Evolutionary conservation across 108 stramenopile genomes (phyloP).

Genomic region (Skeletonema potamos): DNA sequence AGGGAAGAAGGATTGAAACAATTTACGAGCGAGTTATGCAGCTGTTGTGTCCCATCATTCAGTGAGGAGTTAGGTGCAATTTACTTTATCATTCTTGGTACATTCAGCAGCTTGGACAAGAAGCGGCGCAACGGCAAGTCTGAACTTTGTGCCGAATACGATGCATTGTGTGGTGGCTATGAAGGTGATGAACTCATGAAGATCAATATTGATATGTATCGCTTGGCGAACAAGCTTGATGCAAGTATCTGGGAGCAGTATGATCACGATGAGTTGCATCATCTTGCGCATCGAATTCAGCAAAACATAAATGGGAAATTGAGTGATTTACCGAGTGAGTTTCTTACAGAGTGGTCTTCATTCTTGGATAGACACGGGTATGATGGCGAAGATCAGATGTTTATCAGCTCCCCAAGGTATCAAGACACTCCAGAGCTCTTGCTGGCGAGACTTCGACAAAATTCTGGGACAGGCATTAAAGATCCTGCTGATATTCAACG

Average conservation of each 20-base stretch:
- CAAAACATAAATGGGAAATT: slow-evolving; percentile 11
- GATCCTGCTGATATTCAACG: slow-evolving; percentile 17
- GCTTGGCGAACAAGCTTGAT: slow-evolving; percentile 15
- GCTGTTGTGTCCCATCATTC: not conserved
- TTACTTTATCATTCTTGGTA: not conserved
- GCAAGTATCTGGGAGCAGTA: slow-evolving; percentile 20
- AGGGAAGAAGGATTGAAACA: slow-evolving; percentile 5
- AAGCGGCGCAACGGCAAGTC: slow-evolving; percentile 14
- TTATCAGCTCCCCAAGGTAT: slow-evolving; percentile 28
- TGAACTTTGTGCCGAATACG: slow-evolving; percentile 17
- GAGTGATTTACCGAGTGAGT: slow-evolving; percentile 19
- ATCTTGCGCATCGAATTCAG: slow-evolving; percentile 12
- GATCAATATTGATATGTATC: slow-evolving; percentile 29
- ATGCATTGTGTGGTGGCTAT: slow-evolving; percentile 31
- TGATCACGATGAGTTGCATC: slow-evolving; percentile 5
- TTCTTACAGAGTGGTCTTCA: slow-evolving; percentile 16
- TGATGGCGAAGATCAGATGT: slow-evolving; percentile 33
- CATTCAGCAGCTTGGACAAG: slow-evolving; percentile 17
- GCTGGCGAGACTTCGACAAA: slow-evolving; percentile 21
- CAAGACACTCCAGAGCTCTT: slow-evolving; percentile 12
- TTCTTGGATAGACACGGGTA: slow-evolving; percentile 20
- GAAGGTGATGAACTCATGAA: slow-evolving; percentile 32
- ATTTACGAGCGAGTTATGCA: slow-evolving; percentile 2
- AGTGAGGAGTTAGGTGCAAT: slow-evolving; percentile 18
- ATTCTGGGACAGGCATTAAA: slow-evolving; percentile 8